Percentiles rank a stretch among this genome's conserved stretches.
Conservation (phyloP, 1,284 basidiomycete species). For the Boletus sp. region DNA sequence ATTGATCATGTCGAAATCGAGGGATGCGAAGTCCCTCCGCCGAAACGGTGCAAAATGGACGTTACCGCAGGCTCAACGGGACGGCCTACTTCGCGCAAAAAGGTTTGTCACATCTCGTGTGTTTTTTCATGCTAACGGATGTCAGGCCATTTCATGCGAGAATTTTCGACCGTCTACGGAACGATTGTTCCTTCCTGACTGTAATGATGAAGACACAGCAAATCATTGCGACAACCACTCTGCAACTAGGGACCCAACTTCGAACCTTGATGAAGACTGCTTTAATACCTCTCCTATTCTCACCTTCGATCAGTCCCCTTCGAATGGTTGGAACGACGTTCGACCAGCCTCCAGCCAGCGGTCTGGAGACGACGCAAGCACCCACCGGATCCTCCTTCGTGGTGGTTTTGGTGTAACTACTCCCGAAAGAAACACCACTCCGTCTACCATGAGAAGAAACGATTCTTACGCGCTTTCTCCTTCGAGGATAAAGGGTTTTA, state of each 20-base stretch:
- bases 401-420: neutral
- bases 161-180: slow-evolving; percentile 4
- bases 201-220: slow-evolving; percentile 14
- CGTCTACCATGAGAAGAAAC: slow-evolving; percentile 2
- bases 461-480: slow-evolving; percentile 23
- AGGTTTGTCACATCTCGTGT: slow-evolving; percentile 19
- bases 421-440: neutral
- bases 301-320: neutral
- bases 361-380: slow-evolving; percentile 8
- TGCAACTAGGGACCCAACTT: neutral
- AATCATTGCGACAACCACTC: neutral
- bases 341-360: slow-evolving; percentile 6
- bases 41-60: slow-evolving; percentile 21
- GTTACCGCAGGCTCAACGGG: neutral
- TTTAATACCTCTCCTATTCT: slow-evolving; percentile 29
- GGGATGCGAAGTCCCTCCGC: slow-evolving; percentile 6
- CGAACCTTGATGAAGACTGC: slow-evolving; percentile 26
- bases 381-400: neutral
- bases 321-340: slow-evolving; percentile 30
- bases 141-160: slow-evolving; percentile 3
- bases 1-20: slow-evolving; percentile 25
- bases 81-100: slow-evolving; percentile 1
- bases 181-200: slow-evolving; percentile 21
- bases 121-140: slow-evolving; percentile 11
- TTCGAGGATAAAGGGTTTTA: slow-evolving; percentile 27